Evolutionary conservation across 1,139 yeast genomes (phyloP).

Genomic region (Hemisphaericaspora lyxosophila): DNA sequence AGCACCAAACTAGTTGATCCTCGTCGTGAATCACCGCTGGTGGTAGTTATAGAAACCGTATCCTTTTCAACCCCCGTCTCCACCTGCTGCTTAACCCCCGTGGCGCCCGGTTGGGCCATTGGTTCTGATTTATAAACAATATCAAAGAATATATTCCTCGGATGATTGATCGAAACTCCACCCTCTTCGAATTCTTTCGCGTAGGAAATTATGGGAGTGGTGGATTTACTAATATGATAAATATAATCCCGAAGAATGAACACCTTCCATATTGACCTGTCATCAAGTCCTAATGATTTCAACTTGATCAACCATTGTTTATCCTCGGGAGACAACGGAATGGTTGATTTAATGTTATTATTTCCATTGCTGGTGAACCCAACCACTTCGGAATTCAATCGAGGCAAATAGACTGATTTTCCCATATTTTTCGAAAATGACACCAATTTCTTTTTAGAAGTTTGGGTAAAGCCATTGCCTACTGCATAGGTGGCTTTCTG

Average conservation of each 20-base stretch:
- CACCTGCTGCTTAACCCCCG: slow-evolving; percentile 8
- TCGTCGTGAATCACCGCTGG: slow-evolving; percentile 7
- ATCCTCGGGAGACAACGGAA: slow-evolving; percentile 60
- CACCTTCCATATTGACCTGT: slow-evolving; percentile 81
- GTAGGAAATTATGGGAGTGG: slow-evolving; percentile 5
- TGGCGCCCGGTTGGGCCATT: slow-evolving; percentile 15
- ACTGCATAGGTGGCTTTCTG: slow-evolving; percentile 12
- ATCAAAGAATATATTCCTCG: slow-evolving; percentile 70
- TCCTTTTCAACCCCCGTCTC: slow-evolving; percentile 17
- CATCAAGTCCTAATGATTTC: slow-evolving; percentile 67
- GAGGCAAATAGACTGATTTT: slow-evolving; percentile 38
- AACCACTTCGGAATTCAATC: slow-evolving; percentile 17
- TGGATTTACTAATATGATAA: slow-evolving; percentile 18
- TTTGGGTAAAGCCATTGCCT: slow-evolving; percentile 8
- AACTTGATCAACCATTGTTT: slow-evolving; percentile 71
- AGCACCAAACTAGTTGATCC: slow-evolving; percentile 28
- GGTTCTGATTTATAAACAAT: slow-evolving; percentile 50
- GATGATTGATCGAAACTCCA: slow-evolving; percentile 25
- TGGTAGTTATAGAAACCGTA: slow-evolving; percentile 16
- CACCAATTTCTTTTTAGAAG: slow-evolving; percentile 8
- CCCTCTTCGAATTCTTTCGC: not conserved
- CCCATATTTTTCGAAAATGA: slow-evolving; percentile 37
- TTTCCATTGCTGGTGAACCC: slow-evolving; percentile 8
- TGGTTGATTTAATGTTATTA: slow-evolving; percentile 4
- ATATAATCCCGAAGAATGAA: slow-evolving; percentile 68